phyloP scores from a whole-genome alignment of 805 yeast genomes.

The Metschnikowia lunata region DNA sequence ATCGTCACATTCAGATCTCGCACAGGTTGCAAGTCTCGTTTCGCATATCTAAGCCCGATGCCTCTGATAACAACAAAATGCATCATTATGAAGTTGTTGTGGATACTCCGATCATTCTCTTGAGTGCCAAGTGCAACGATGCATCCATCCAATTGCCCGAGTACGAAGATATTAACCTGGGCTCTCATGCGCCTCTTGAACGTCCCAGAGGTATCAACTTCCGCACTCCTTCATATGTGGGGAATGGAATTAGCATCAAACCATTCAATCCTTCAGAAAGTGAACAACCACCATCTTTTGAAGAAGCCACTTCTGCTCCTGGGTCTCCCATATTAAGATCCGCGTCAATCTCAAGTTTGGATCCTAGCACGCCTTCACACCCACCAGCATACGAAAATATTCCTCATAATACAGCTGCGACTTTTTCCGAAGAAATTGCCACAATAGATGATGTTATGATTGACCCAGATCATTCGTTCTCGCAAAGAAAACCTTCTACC shows the following conservation, averaged over 20 bases:
- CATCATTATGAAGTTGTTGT: constrained; percentile 79
- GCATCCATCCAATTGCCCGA: constrained; percentile 38
- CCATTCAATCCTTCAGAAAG: constrained; percentile 20
- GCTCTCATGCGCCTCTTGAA: neutral
- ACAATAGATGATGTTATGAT: constrained; percentile 30
- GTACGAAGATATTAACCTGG: constrained; percentile 26
- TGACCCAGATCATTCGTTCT: constrained; percentile 3
- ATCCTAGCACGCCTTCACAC: constrained; percentile 26
- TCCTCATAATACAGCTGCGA: neutral
- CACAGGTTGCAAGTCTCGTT: constrained; percentile 71
- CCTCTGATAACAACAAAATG: constrained; percentile 39
- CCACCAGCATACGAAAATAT: constrained; percentile 29
- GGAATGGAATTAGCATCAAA: constrained; percentile 30
- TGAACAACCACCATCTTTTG: constrained; percentile 54
- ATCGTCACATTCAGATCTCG: constrained; percentile 54
- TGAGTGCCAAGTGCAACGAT: constrained; percentile 40
- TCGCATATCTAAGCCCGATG: constrained; percentile 61
- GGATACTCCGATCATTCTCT: constrained; percentile 63
- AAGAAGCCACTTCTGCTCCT: constrained; percentile 56
- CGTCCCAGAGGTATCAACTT: constrained; percentile 25
- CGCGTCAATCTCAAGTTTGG: constrained; percentile 33
- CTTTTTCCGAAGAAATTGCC: neutral
- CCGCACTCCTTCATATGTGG: constrained; percentile 36
- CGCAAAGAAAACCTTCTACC: constrained; percentile 17
- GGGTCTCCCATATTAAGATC: constrained; percentile 32